Evolutionary conservation across 78 protist species (phyloP).

Genomic region (Dictyostelium firmibasis): DNA sequence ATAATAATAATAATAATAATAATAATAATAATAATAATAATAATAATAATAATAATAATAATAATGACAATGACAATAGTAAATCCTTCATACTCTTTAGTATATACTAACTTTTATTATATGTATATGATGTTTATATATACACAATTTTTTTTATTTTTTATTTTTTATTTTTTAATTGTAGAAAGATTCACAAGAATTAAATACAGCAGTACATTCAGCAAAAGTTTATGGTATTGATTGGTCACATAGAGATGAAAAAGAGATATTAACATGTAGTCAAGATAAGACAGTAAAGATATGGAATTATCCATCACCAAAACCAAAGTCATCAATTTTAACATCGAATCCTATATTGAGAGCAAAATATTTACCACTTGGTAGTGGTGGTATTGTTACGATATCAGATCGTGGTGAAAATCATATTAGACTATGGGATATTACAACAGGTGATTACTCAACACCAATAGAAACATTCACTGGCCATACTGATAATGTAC

Average conservation of each 20-base stretch:
- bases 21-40: no score
- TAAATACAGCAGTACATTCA: conserved; percentile 75
- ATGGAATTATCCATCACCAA: conserved; percentile 13
- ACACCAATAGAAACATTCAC: conserved; percentile 36
- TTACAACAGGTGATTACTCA: not conserved
- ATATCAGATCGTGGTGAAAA: conserved; percentile 79
- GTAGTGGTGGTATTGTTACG: conserved; percentile 72
- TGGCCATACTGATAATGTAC: conserved; percentile 72
- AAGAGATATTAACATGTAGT: conserved; percentile 68
- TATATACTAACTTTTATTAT: no score
- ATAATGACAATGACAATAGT: no score
- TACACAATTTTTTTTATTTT: no score
- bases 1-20: no score
- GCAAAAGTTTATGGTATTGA: conserved; percentile 77
- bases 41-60: no score
- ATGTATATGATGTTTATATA: no score
- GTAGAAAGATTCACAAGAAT: conserved; percentile 40
- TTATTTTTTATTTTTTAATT: not conserved
- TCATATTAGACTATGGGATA: conserved; percentile 59
- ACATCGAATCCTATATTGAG: conserved; percentile 54
- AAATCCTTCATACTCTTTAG: no score
- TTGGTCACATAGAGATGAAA: conserved; percentile 64
- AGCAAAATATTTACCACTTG: conserved; percentile 76
- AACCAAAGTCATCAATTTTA: conserved; percentile 31
- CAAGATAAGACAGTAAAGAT: conserved; percentile 79